These are phyloP conservation scores for Leptographium flavum DNA, from an alignment of 2,329 filamentous ascomycete species.

Conservation along the genomic window DNA sequence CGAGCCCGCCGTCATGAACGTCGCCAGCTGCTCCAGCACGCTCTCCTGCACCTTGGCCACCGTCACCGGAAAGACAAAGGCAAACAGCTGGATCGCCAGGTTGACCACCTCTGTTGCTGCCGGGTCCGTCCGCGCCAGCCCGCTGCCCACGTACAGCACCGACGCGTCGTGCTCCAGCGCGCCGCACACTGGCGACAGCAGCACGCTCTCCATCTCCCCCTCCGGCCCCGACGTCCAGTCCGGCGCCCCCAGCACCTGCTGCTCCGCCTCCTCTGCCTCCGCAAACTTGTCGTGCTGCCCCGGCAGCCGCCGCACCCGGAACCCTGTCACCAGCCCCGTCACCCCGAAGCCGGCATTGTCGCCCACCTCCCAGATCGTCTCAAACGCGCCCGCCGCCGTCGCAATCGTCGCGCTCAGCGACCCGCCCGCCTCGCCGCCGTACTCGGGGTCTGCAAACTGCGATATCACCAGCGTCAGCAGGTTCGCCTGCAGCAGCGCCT, in stretches of 20 bases:
- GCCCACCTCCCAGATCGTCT: conserved; percentile 86
- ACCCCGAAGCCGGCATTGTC: conserved; percentile 94
- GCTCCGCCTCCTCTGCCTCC: conserved; percentile 14
- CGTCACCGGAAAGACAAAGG: conserved; percentile 78
- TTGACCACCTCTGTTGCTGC: conserved; percentile 90
- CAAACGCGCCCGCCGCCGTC: conserved; percentile 76
- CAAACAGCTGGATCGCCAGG: conserved; percentile 83
- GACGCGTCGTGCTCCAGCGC: conserved; percentile 85
- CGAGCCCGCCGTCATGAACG: conserved; percentile 66
- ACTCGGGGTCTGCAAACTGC: conserved; percentile 84
- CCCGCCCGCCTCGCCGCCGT: conserved; percentile 47
- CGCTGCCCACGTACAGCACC: conserved; percentile 52
- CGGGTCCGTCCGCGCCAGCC: conserved; percentile 52
- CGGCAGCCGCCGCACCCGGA: conserved; percentile 54
- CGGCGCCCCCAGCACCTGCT: conserved; percentile 18
- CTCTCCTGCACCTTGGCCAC: conserved; percentile 90
- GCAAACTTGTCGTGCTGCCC: conserved; percentile 47
- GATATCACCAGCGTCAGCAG: conserved; percentile 79
- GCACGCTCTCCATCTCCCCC: conserved; percentile 44
- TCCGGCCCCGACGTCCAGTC: conserved; percentile 46
- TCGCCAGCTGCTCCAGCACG: conserved; percentile 83
- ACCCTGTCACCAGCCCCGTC: conserved; percentile 68
- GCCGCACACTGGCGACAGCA: conserved; percentile 61
- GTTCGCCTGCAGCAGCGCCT: conserved; percentile 81
- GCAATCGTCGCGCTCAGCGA: conserved; percentile 86